Evolutionary conservation across 495 filamentous ascomycete species (phyloP).

Genomic region (Xylaria cubensis): DNA sequence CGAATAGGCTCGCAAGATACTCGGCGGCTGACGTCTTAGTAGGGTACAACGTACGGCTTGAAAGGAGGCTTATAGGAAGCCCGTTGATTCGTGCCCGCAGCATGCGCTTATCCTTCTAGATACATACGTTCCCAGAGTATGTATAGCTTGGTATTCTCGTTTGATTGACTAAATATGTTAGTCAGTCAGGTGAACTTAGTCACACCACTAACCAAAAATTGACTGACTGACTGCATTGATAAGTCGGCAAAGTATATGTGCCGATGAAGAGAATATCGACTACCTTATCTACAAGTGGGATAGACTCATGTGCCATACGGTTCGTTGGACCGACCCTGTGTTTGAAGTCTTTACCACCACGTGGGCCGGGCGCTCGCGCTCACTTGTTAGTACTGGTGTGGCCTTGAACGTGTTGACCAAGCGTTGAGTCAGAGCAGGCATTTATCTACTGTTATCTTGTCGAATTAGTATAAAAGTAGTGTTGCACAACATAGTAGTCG

Average conservation of each 20-base stretch:
- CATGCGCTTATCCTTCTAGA: neutral
- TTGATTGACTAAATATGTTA: neutral
- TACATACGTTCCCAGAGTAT: neutral
- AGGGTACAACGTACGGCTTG: neutral
- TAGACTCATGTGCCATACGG: neutral
- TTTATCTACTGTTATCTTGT: neutral
- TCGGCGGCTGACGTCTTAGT: neutral
- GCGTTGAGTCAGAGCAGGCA: neutral
- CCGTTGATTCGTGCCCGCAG: constrained; percentile 5
- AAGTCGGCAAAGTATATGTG: neutral
- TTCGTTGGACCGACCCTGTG: neutral
- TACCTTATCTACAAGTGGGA: neutral
- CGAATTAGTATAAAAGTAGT: neutral
- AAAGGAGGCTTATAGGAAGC: neutral
- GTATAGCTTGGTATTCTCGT: neutral
- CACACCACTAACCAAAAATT: neutral
- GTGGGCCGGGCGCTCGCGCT: neutral
- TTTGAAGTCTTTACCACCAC: neutral
- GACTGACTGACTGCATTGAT: neutral
- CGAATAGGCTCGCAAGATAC: neutral
- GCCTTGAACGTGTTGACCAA: neutral
- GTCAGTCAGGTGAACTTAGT: neutral
- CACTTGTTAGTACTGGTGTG: neutral
- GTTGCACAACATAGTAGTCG: neutral
- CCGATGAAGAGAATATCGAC: neutral